Base-by-base conservation (phyloP, 768 basidiomycete genomes). In the Guyanaporus albipodus region DNA sequence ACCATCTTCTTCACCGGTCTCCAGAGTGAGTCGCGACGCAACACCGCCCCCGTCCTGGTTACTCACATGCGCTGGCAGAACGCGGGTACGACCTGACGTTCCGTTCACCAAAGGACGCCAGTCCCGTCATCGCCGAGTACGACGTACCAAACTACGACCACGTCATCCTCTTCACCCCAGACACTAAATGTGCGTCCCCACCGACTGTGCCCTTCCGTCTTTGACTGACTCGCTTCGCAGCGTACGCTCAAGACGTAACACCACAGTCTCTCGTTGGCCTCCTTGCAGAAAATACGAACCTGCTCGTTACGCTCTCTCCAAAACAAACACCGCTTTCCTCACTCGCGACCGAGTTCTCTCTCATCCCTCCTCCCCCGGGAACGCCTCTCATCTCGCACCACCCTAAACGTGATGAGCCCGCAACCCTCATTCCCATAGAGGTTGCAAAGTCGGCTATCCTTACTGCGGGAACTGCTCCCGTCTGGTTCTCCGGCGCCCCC, bases 301-400 rank as follows among this genome's bases (percentile, higher is more conserved):
- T 98, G 46, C 78, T 99, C 54, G 69, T 96, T 55, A 80, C 85
- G 3, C 78, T 95, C 49, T 86, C 89, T 2, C 72, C 85, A 56
- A 84, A 79, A 69, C 78, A 86, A 68, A 83, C 83, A 3, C 72
- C 87, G 33, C 71, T 94, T 9, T 75, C 81, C 11, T 79, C 86
- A 11, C 78, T 95, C 44, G 90, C 92, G 0, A 67, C 90, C 39
- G 96, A 99, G 71, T 98, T 98, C 73, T 88, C 87, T 29, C 75
- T 98, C 46, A 79, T 91, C 42, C 84, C 91, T 21, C 87, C 89
- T 15, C 90, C 91, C 6, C 87, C 91, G 2, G 84, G 84, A 2
- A 85, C 85, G 0, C 84, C 85, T 2, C 77, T 96, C 39, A 62
- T 95, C 51, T 94, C 93, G 4, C 89, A 95, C 66, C 90, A 92